Conservation (phyloP, 148 eudicot species). For the Pouteria glomerata region DNA sequence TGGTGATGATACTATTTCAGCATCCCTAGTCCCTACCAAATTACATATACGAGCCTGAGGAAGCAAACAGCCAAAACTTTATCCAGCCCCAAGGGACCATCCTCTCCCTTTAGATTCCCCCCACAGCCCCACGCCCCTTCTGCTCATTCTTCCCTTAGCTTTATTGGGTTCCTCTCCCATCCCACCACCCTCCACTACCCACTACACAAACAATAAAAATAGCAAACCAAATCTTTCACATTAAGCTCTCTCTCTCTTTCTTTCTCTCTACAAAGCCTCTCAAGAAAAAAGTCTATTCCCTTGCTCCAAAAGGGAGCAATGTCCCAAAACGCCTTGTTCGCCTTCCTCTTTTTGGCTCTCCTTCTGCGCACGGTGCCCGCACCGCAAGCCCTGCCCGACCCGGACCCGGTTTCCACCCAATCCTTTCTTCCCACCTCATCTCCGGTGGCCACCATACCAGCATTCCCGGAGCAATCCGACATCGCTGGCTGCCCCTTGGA, state of each 20-base stretch:
- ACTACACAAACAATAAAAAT: not conserved
- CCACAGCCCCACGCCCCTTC: not conserved
- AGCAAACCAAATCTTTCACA: not conserved
- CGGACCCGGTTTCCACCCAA: conserved; percentile 25
- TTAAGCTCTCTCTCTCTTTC: conserved; percentile 3
- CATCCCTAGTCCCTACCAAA: not conserved
- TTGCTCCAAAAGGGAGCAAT: conserved; percentile 4
- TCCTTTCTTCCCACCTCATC: conserved; percentile 31
- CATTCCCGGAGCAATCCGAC: conserved; percentile 76
- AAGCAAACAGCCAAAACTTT: not conserved
- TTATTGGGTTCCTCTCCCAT: not conserved
- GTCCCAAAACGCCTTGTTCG: not conserved
- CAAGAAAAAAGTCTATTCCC: not conserved
- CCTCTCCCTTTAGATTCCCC: not conserved
- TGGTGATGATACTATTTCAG: not conserved
- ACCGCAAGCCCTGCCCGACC: conserved; percentile 33
- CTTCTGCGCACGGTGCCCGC: conserved; percentile 13
- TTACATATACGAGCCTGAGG: not conserved
- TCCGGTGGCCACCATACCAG: conserved; percentile 54
- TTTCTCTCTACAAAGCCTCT: not conserved
- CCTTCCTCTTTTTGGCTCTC: conserved; percentile 19
- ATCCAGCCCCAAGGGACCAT: not conserved
- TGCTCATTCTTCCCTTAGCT: not conserved
- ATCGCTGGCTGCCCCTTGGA: conserved; percentile 49
- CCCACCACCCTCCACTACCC: not conserved